Base-by-base conservation (phyloP, 495 filamentous ascomycete genomes). In the Emericellopsis terricola region DNA sequence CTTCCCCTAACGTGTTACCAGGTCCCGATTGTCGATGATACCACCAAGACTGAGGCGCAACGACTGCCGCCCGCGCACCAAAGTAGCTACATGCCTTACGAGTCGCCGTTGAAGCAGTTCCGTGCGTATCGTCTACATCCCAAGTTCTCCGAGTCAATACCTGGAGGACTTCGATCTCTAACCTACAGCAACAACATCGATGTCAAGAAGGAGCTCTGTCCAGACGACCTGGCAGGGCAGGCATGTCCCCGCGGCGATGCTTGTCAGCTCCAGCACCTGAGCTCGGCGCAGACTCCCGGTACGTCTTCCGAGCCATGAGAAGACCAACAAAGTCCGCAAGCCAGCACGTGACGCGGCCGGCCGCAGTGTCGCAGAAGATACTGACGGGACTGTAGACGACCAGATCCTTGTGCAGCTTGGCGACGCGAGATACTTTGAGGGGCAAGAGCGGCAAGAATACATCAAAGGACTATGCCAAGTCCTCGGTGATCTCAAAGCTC, bases 111-210 rank as follows among this genome's bases (percentile, higher is more conserved):
- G 41, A 73, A 68, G 40, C 63, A 65, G 36, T 94, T 97, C 55
- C 78, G 73, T 49, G 76, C 81, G 29, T 96, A 81, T 57, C 83
- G 89, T 37, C 91, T 81, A 45, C 83, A 94, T 52, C 79, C 81
- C 16, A 60, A 69, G 20, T 94, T 71, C 56, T 54, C 63, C 34
- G 46, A 79, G 19, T 55, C 71, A 28, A 75, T 89, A 40, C 48
- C 74, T 34, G 73, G 71, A 44, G 86, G 85, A 33, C 75, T 82
- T 50, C 76, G 74, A 52, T 96, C 91, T 41, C 60, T 91, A 65
- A 94, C 82, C 29, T 96, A 86, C 60, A 94, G 82, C 51, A 74
- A 87, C 53, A 71, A 70, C 36, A 87, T 96, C 50, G 68, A 94
- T 47, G 57, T 78, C 5, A 62, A 69, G 41, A 74, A 64, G 40